Conservation (phyloP, 768 basidiomycete genomes). For the Lactifluus subvellereus region DNA sequence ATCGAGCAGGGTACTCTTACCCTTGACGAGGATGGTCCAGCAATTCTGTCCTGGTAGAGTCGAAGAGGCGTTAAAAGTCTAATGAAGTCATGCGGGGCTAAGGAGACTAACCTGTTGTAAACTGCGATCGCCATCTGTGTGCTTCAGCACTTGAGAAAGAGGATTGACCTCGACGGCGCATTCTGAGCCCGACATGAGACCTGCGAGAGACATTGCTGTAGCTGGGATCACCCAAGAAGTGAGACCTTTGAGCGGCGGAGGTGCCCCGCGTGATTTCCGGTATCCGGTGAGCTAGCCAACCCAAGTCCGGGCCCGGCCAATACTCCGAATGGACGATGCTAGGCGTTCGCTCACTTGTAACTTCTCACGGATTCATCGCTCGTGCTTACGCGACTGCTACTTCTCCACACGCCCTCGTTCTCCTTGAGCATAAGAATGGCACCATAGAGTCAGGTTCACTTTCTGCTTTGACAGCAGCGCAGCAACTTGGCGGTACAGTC, state of each 20-base stretch:
- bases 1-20: slow-evolving; percentile 35
- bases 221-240: too few relatives aligned
- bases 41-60: slow-evolving; percentile 56
- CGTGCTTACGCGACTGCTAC: slow-evolving; percentile 55
- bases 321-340: slow-evolving; percentile 8
- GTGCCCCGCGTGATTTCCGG: slow-evolving; percentile 15
- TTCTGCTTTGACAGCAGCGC: slow-evolving; percentile 88
- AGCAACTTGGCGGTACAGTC: slow-evolving; percentile 78
- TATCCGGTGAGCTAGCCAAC: not conserved
- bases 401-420: slow-evolving; percentile 75
- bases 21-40: slow-evolving; percentile 65
- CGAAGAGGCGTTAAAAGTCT: not conserved
- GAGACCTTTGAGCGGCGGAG: not conserved
- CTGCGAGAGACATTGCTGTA: slow-evolving; percentile 64
- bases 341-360: not conserved
- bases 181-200: slow-evolving; percentile 83
- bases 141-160: slow-evolving; percentile 82
- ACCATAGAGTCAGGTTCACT: slow-evolving; percentile 78
- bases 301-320: not conserved
- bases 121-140: slow-evolving; percentile 83
- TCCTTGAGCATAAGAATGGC: slow-evolving; percentile 81
- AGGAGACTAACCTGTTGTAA: slow-evolving; percentile 63
- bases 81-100: not conserved
- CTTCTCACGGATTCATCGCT: slow-evolving; percentile 9
- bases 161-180: slow-evolving; percentile 83